These are phyloP conservation scores for Erodium maritimum DNA, from an alignment of 345 rosid genomes.

Conservation along the genomic window DNA sequence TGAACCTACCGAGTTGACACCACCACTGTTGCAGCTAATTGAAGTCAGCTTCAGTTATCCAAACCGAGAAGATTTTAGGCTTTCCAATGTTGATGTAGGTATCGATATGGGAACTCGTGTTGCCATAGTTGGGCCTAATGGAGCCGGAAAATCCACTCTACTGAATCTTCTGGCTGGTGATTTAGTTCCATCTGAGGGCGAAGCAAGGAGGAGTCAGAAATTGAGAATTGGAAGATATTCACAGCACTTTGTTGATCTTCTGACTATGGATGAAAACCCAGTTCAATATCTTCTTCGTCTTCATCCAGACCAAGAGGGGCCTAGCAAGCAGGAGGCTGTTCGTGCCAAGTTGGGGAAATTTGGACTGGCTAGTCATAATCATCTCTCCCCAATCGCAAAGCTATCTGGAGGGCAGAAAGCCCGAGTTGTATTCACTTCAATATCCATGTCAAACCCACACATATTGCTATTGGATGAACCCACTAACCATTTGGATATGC, in stretches of 20 bases:
- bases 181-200: conserved; percentile 73
- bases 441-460: conserved; percentile 90
- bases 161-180: conserved; percentile 92
- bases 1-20: conserved; percentile 90
- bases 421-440: conserved; percentile 85
- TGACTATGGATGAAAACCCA: conserved; percentile 86
- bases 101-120: conserved; percentile 97
- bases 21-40: conserved; percentile 79
- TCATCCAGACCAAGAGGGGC: conserved; percentile 93
- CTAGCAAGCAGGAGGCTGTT: conserved; percentile 95
- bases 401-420: conserved; percentile 91
- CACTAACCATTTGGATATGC: conserved; percentile 93
- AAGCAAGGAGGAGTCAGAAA: conserved; percentile 75
- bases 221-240: conserved; percentile 89
- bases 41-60: conserved; percentile 91
- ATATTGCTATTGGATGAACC: conserved; percentile 85
- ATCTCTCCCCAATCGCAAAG: conserved; percentile 75
- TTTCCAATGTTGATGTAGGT: conserved; percentile 78
- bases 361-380: conserved; percentile 88
- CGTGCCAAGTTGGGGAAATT: conserved; percentile 92
- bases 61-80: conserved; percentile 67
- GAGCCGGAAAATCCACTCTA: conserved; percentile 92
- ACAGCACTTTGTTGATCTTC: conserved; percentile 87
- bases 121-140: conserved; percentile 91
- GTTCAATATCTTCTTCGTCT: conserved; percentile 92